Base-by-base conservation (phyloP, 2,329 filamentous ascomycete species). In the Ophiostoma quercus region DNA sequence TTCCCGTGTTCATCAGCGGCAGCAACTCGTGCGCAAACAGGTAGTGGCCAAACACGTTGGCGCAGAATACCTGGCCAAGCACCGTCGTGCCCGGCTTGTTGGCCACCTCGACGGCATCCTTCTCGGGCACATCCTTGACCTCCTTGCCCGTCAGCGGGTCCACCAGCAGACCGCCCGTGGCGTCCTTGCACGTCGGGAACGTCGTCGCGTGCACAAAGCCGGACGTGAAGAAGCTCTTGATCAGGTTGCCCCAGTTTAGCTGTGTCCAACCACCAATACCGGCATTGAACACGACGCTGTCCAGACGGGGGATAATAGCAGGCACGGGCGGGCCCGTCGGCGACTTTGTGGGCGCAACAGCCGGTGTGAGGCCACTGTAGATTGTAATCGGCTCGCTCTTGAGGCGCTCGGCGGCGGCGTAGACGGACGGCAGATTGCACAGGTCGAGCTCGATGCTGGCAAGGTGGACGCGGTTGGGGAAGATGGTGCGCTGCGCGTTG, bases 31-130 rank as follows among this genome's bases (percentile, higher is more conserved):
- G 94, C 19, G 87, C 87, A 32, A 99, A 87, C 76, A 97, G 81
- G 78, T 99, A 98, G 80, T 99, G 95, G 0, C 95, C 95, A 77
- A 99, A 98, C 39, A 97, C 85, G 77, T 98, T 98, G 67, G 94
- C 90, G 77, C 90, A 90, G 78, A 98, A 99, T 22, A 97, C 88
- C 74, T 92, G 85, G 2, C 92, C 94, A 0, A 99, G 81, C 5
- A 82, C 80, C 0, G 41, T 8, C 8, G 90, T 88, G 71, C 88
- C 85, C 19, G 80, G 74, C 12, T 68, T 68, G 71, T 65, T 67
- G 57, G 71, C 65, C 74, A 68, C 72, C 78, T 77, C 34, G 2
- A 78, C 76, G 16, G 84, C 80, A 76, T 93, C 84, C 9, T 32
- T 54, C 7, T 22, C 67, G 14, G 25, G 19, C 57, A 9, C 25